A percentile compares a stretch with the other conserved stretches of the same genome.
Conservation (phyloP, 2,329 filamentous ascomycete genomes). For the Coleophoma cylindrospora region DNA sequence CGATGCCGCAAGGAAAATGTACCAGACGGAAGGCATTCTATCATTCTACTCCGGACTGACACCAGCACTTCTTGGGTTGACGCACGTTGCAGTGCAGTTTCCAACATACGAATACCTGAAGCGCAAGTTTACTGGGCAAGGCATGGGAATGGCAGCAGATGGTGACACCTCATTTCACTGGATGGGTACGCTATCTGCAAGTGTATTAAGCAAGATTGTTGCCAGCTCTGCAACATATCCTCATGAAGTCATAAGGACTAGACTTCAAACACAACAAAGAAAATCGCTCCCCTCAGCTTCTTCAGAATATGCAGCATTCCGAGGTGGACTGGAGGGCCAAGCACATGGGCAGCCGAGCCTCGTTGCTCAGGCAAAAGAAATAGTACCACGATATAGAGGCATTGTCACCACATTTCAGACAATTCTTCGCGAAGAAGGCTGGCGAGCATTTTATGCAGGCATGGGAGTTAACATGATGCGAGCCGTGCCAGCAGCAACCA, state of each 20-base stretch:
- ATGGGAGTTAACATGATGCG: constrained; percentile 98
- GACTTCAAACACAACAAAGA: constrained; percentile 88
- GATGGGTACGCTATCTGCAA: constrained; percentile 79
- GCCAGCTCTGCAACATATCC: constrained; percentile 95
- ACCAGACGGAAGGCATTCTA: constrained; percentile 76
- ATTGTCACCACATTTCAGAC: constrained; percentile 76
- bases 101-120: constrained; percentile 94
- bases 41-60: constrained; percentile 96
- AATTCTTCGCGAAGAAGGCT: constrained; percentile 87
- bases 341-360: constrained; percentile 7
- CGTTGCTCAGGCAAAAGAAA: constrained; percentile 22
- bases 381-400: constrained; percentile 61
- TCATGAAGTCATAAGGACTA: constrained; percentile 90
- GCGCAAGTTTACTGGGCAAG: constrained; percentile 80
- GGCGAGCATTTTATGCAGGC: constrained; percentile 93
- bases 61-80: constrained; percentile 84
- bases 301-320: constrained; percentile 45
- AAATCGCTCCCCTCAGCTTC: constrained; percentile 46
- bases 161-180: constrained; percentile 64
- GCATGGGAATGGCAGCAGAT: constrained; percentile 65
- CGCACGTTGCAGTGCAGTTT: constrained; percentile 96
- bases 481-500: constrained; percentile 90
- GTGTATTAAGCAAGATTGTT: constrained; percentile 88
- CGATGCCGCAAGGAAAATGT: constrained; percentile 96
- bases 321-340: constrained; percentile 20